These are phyloP conservation scores for Drosera spatulata DNA, from an alignment of 179 eudicot genomes.

Conservation along the genomic window DNA sequence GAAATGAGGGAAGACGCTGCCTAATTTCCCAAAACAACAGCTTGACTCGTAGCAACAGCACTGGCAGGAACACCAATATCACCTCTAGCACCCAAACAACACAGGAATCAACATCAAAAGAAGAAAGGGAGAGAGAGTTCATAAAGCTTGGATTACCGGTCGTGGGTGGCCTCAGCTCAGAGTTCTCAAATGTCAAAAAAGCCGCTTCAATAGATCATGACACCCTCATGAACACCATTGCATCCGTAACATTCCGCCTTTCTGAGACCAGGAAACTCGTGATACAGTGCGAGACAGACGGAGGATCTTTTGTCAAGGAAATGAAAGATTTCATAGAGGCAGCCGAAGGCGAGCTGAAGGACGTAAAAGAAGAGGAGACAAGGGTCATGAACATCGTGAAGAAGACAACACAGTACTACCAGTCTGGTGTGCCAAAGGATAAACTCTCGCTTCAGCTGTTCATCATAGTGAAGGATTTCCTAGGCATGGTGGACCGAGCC, in stretches of 20 bases:
- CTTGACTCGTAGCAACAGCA: conserved; percentile 13
- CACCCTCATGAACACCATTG: conserved; percentile 15
- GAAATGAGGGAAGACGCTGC: conserved; percentile 77
- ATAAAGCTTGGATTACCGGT: conserved; percentile 68
- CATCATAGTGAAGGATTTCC: conserved; percentile 59
- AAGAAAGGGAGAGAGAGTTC: conserved; percentile 64
- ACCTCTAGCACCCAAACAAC: conserved; percentile 8
- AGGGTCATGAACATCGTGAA: conserved; percentile 66
- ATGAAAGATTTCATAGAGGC: conserved; percentile 47
- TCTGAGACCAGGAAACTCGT: conserved; percentile 27
- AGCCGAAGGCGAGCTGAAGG: conserved; percentile 48
- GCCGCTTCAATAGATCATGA: conserved; percentile 59
- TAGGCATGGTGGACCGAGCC: conserved; percentile 65
- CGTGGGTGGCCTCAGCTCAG: conserved; percentile 69
- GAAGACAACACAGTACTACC: conserved; percentile 70
- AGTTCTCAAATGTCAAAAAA: conserved; percentile 56
- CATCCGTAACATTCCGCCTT: conserved; percentile 23
- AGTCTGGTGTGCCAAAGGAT: conserved; percentile 61
- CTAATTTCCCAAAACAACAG: conserved; percentile 36
- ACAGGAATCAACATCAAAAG: conserved; percentile 22
- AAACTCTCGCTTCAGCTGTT: conserved; percentile 62
- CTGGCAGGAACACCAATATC: conserved; percentile 3
- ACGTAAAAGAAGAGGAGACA: conserved; percentile 39
- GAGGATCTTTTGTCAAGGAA: conserved; percentile 38
- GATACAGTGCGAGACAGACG: conserved; percentile 24